A percentile compares a stretch with the other conserved stretches of the same genome.
These are phyloP conservation scores for Scleroderma citrinum DNA, from an alignment of 768 basidiomycete species.

Conservation along the genomic window DNA sequence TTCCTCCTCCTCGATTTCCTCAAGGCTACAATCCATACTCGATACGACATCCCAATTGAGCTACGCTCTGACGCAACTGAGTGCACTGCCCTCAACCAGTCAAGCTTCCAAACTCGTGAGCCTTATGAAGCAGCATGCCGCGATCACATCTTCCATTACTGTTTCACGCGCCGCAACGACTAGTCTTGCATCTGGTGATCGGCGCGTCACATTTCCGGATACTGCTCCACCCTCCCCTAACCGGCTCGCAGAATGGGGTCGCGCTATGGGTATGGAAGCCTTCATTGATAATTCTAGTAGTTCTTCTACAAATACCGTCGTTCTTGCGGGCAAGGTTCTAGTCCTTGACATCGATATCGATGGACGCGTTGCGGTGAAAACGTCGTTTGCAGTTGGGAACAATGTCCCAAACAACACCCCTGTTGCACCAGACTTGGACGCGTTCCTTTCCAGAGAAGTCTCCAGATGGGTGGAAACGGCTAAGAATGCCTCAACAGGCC, in stretches of 20 bases:
- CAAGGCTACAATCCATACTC: slow-evolving; percentile 45
- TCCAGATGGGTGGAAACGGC: slow-evolving; percentile 51
- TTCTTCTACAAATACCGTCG: slow-evolving; percentile 41
- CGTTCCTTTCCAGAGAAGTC: slow-evolving; percentile 52
- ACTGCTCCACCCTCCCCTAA: slow-evolving; percentile 21
- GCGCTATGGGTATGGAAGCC: slow-evolving; percentile 63
- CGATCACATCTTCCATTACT: slow-evolving; percentile 28
- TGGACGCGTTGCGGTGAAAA: slow-evolving; percentile 50
- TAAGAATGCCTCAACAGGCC: slow-evolving; percentile 17
- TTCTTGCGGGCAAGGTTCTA: slow-evolving; percentile 74
- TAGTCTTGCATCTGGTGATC: slow-evolving; percentile 16
- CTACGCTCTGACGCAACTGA: slow-evolving; percentile 44
- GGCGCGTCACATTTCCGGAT: slow-evolving; percentile 23
- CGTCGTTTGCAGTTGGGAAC: slow-evolving; percentile 57
- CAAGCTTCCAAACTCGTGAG: slow-evolving; percentile 65
- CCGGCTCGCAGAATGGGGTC: slow-evolving; percentile 56
- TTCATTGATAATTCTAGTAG: slow-evolving; percentile 56
- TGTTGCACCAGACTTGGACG: slow-evolving; percentile 44
- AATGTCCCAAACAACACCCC: slow-evolving; percentile 44
- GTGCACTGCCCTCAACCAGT: slow-evolving; percentile 40
- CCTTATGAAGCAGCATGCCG: slow-evolving; percentile 57
- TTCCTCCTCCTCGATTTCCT: slow-evolving; percentile 12
- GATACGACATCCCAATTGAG: slow-evolving; percentile 47
- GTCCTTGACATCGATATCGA: slow-evolving; percentile 71
- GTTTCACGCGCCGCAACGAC: slow-evolving; percentile 17